Evolutionary conservation across 192 early-diverging fungal genomes (phyloP).

Genomic region (Entomortierella beljakovae): DNA sequence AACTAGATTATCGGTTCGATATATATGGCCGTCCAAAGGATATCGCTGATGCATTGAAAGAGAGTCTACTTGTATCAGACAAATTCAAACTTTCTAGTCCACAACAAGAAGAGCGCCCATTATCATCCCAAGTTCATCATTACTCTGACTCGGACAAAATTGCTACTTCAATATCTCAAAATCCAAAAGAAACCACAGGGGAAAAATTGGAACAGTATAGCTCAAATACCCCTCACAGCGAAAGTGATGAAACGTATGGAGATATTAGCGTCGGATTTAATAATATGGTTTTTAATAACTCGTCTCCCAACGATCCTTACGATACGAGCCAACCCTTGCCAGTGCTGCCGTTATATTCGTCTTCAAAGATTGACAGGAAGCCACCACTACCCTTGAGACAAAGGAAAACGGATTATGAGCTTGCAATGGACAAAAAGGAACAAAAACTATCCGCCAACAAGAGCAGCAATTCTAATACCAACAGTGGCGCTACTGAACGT

Average conservation of each 20-base stretch:
- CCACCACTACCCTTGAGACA: background rate
- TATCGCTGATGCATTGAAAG: conserved; percentile 8
- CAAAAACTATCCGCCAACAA: background rate
- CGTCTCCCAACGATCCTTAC: background rate
- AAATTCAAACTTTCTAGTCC: background rate
- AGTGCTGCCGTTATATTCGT: background rate
- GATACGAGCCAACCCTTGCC: background rate
- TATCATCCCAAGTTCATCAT: too few species aligned
- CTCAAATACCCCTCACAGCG: too few species aligned
- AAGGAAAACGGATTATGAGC: conserved; percentile 15
- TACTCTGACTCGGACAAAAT: too few species aligned
- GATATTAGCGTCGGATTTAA: background rate
- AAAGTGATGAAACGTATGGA: too few species aligned
- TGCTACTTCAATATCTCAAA: too few species aligned
- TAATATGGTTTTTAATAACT: background rate
- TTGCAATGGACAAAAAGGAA: conserved; percentile 7
- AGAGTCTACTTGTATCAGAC: background rate
- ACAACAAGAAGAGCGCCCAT: background rate
- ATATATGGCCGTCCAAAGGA: conserved; percentile 20
- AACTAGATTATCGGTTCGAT: conserved; percentile 23
- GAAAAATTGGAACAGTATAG: too few species aligned
- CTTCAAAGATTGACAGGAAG: background rate
- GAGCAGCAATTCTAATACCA: too few species aligned
- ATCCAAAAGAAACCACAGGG: too few species aligned
- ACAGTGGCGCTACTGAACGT: background rate